Conservation (phyloP, 2,329 filamentous ascomycete genomes). For the Fusarium metavorans region DNA sequence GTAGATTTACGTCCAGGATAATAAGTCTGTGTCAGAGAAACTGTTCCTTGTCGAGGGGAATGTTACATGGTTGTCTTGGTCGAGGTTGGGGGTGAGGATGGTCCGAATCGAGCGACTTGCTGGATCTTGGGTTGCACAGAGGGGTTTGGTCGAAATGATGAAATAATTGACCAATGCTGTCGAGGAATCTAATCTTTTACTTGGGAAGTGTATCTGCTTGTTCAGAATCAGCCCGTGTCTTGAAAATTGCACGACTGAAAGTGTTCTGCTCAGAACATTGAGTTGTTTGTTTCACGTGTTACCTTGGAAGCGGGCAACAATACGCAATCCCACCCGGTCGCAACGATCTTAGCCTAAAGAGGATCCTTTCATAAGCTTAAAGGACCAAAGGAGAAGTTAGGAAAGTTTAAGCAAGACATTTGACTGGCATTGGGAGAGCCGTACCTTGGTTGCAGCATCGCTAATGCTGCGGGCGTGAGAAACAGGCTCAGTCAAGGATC, state of each 20-base stretch:
- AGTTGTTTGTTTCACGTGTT: background rate
- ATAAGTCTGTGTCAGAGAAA: slow-evolving; percentile 39
- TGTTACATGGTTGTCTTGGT: slow-evolving; percentile 35
- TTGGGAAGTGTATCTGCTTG: background rate
- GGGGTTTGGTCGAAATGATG: background rate
- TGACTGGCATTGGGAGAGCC: background rate
- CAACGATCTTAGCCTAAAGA: background rate
- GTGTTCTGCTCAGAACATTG: background rate
- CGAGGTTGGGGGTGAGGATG: slow-evolving; percentile 19
- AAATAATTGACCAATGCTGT: background rate
- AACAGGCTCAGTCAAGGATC: background rate
- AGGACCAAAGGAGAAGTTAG: background rate
- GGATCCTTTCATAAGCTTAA: background rate
- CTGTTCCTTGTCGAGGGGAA: slow-evolving; percentile 34
- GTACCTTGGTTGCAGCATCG: background rate
- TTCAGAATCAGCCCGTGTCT: background rate
- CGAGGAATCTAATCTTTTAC: background rate
- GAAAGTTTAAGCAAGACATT: background rate
- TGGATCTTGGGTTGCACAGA: background rate
- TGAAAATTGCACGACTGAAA: background rate
- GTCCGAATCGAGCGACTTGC: slow-evolving; percentile 8
- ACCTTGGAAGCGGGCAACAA: background rate
- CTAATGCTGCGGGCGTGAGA: background rate
- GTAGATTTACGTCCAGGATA: slow-evolving; percentile 11
- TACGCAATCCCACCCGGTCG: background rate